Evolutionary conservation across 306 rosid species (phyloP), one percentile per base, ranked within the genome.

Genomic region (Chamaecrista fasciculata): DNA sequence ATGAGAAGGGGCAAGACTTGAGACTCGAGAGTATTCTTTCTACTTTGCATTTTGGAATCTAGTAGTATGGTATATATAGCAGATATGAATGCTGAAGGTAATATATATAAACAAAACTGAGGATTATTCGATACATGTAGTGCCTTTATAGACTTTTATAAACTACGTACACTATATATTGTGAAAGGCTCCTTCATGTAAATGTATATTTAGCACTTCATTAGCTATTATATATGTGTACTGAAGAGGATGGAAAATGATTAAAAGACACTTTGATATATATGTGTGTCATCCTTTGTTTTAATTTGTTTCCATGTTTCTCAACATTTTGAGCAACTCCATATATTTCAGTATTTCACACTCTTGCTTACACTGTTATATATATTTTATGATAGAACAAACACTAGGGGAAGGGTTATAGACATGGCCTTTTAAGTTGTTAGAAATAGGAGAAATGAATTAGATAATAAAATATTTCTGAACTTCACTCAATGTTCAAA

Each of bases 41-140:
- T 69, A 49, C 66, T 20, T 20, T 37, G 60, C 76, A 80, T 33
- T 55, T 72, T 76, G 76, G 48, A 60, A 43, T 77, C 11, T 76
- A 76, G 70, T 62, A 68, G 78, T 0, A 1, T 33, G 34, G 5
- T 29, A 5, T 2, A 2, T 2, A 76, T 62, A 62, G 81, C 66
- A 55, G 55, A 77, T n/a, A n/a, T 31, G 51, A 62, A 68, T 72
- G 73, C 23, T 49, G 52, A 81, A 67, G 70, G 58, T 77, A 59
- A 56, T 49, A 34, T 33, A 42, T n/a, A n/a, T n/a, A n/a, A 63
- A 70, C 26, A 48, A 56, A 72, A 77, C 25, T 40, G n/a, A n/a
- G n/a, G n/a, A n/a, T n/a, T n/a, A n/a, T n/a, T n/a, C n/a, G n/a
- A n/a, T n/a, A n/a, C n/a, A n/a, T n/a, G n/a, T n/a, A n/a, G n/a